phyloP scores from a whole-genome alignment of 1,284 basidiomycete species.

The Ustilago tritici region DNA sequence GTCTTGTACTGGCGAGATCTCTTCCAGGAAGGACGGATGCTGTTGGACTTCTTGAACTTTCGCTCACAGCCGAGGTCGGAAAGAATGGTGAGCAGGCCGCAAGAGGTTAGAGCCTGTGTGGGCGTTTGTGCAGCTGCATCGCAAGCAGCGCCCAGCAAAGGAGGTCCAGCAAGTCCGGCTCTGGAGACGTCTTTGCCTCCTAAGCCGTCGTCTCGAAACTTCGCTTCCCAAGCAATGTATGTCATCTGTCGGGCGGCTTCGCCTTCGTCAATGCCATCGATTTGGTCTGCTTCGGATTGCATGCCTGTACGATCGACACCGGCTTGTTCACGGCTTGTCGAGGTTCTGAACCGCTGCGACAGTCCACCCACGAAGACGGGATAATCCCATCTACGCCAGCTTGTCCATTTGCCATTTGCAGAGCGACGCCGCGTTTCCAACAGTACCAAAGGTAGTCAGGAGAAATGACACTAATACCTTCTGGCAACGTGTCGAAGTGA shows the following conservation, averaged over 20 bases:
- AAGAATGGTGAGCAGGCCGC: background rate
- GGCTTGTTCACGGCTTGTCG: background rate
- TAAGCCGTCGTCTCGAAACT: background rate
- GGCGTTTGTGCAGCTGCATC: background rate
- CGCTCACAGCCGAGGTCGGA: background rate
- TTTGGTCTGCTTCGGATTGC: background rate
- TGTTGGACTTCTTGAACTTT: background rate
- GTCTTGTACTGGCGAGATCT: background rate
- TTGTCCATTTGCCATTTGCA: constrained; percentile 9
- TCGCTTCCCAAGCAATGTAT: constrained; percentile 12
- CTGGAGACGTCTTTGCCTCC: background rate
- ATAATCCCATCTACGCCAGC: constrained; percentile 23
- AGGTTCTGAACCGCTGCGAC: background rate
- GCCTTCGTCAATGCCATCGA: background rate
- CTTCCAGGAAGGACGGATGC: background rate
- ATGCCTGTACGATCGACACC: background rate
- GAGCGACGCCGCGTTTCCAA: constrained; percentile 25
- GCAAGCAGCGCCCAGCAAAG: background rate
- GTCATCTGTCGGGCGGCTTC: constrained; percentile 7
- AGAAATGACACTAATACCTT: background rate
- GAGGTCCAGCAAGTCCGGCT: background rate
- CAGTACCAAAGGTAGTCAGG: constrained; percentile 25
- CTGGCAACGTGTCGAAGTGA: constrained; percentile 8
- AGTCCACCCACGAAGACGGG: constrained; percentile 16
- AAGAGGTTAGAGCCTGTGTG: background rate